Percentiles rank a stretch among this genome's conserved stretches.
Evolutionary conservation across 2,329 filamentous ascomycete species (phyloP).

Genomic region (Metarhizium robertsii): DNA sequence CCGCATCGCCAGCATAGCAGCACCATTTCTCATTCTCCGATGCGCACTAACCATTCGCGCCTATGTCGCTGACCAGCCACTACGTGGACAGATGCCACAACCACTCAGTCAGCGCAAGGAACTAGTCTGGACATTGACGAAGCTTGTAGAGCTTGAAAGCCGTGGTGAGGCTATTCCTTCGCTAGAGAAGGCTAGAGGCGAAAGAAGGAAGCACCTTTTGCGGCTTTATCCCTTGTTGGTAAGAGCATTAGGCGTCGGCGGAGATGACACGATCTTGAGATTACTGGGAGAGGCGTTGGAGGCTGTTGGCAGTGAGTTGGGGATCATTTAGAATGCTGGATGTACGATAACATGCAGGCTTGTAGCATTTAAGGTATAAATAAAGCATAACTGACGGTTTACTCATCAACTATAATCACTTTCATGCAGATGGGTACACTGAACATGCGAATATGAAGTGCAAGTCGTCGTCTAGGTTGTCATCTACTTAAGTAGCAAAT

Average conservation of each 20-base stretch:
- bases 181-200: constrained; percentile 38
- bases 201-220: constrained; percentile 64
- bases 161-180: constrained; percentile 61
- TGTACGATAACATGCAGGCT: not conserved
- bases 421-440: too few species aligned
- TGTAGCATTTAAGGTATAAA: not conserved
- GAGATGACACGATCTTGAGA: constrained; percentile 50
- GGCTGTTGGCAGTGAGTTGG: constrained; percentile 47
- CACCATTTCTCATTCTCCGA: constrained; percentile 75
- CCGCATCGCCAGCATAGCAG: constrained; percentile 63
- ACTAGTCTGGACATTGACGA: constrained; percentile 59
- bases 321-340: constrained; percentile 8
- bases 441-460: too few species aligned
- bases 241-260: constrained; percentile 45
- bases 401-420: too few species aligned
- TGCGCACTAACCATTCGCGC: constrained; percentile 71
- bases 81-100: constrained; percentile 82
- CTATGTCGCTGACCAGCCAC: constrained; percentile 84
- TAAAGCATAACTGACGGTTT: not conserved
- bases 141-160: constrained; percentile 57
- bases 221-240: constrained; percentile 72
- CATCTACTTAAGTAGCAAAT: too few species aligned
- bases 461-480: too few species aligned
- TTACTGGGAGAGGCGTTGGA: constrained; percentile 52
- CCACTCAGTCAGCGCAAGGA: constrained; percentile 74